phyloP scores from a whole-genome alignment of 2,329 filamentous ascomycete species.

The Mycosphaerella arachidis region DNA sequence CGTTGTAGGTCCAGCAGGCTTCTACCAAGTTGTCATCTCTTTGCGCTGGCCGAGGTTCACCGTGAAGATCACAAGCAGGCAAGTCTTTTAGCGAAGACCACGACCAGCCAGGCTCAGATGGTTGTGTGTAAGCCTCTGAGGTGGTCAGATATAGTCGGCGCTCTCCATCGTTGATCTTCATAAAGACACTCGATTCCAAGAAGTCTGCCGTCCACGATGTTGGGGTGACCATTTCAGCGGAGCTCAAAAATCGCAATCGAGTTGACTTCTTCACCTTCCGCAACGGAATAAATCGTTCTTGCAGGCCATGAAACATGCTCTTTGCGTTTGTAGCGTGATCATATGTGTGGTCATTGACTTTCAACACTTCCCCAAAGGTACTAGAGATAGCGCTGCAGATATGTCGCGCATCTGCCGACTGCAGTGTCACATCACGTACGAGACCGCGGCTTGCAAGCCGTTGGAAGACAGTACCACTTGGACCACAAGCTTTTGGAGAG shows the following conservation, averaged over 20 bases:
- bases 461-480: conserved; percentile 60
- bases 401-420: conserved; percentile 61
- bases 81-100: conserved; percentile 67
- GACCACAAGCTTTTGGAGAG: conserved; percentile 62
- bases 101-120: conserved; percentile 57
- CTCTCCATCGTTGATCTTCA: conserved; percentile 59
- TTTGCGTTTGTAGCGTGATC: conserved; percentile 31
- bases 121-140: conserved; percentile 68
- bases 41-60: conserved; percentile 58
- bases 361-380: conserved; percentile 54
- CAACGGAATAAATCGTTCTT: conserved; percentile 68
- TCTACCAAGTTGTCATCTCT: conserved; percentile 33
- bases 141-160: conserved; percentile 72
- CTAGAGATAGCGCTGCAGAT: conserved; percentile 60
- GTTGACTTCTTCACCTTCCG: conserved; percentile 72
- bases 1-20: conserved; percentile 62
- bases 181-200: conserved; percentile 64
- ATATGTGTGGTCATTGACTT: conserved; percentile 6
- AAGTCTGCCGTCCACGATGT: conserved; percentile 68
- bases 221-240: conserved; percentile 68
- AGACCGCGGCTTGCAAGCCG: conserved; percentile 72
- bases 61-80: conserved; percentile 44
- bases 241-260: conserved; percentile 64
- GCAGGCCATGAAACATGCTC: conserved; percentile 53
- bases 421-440: conserved; percentile 59